These are phyloP conservation scores for Aspergillus carlsbadensis DNA, from an alignment of 495 filamentous ascomycete species.

Conservation along the genomic window DNA sequence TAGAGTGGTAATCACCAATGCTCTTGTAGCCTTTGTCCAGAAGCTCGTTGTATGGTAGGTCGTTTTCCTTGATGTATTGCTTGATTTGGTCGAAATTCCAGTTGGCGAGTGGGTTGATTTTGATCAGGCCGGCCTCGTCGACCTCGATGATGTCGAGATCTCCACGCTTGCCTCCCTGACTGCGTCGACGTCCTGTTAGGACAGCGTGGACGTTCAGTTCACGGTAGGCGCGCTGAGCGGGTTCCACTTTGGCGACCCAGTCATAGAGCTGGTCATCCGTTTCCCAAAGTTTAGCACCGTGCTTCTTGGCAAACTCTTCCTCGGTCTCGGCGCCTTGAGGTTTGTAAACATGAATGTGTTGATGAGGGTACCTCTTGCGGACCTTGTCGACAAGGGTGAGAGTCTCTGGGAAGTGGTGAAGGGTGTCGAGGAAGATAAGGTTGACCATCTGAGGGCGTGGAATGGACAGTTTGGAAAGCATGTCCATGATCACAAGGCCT, in stretches of 20 bases:
- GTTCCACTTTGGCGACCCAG: constrained; percentile 96
- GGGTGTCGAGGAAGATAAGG: constrained; percentile 94
- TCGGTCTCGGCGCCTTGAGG: constrained; percentile 68
- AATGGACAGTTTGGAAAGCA: constrained; percentile 81
- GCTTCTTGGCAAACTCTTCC: constrained; percentile 73
- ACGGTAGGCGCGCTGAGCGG: constrained; percentile 85
- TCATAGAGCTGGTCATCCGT: constrained; percentile 86
- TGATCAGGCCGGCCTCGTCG: constrained; percentile 89
- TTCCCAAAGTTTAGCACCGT: constrained; percentile 86
- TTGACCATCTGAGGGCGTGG: constrained; percentile 70
- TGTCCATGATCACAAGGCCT: constrained; percentile 90
- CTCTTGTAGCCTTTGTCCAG: constrained; percentile 94
- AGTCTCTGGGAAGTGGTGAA: constrained; percentile 94
- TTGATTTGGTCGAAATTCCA: constrained; percentile 91
- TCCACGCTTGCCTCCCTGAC: constrained; percentile 91
- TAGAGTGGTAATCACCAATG: constrained; percentile 96
- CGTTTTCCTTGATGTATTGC: constrained; percentile 76
- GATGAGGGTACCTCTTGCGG: constrained; percentile 68
- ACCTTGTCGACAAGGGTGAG: constrained; percentile 77
- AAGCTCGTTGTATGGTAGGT: constrained; percentile 91
- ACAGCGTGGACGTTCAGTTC: constrained; percentile 89
- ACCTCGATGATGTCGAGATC: constrained; percentile 87
- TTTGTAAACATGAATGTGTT: constrained; percentile 85
- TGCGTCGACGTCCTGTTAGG: constrained; percentile 88
- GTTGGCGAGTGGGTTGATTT: constrained; percentile 97